Evolutionary conservation across 2,329 filamentous ascomycete species (phyloP).

Genomic region (Parascedosporium putredinis): DNA sequence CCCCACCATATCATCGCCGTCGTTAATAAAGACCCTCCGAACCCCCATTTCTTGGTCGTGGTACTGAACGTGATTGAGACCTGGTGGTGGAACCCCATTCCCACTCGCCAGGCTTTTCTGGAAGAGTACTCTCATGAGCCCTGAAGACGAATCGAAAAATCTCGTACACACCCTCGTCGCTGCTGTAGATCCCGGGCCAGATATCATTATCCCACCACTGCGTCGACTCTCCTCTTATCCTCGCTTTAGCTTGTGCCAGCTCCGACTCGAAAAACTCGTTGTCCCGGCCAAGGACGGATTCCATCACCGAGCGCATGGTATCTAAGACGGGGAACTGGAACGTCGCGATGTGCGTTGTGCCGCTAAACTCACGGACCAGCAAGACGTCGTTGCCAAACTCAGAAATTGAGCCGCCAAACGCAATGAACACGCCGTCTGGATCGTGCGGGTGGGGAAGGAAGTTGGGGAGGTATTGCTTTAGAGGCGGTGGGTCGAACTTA

Average conservation of each 20-base stretch:
- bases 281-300: background rate
- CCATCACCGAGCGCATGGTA: background rate
- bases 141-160: background rate
- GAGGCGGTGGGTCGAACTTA: too few relatives aligned
- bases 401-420: background rate
- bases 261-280: background rate
- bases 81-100: background rate
- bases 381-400: background rate
- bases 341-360: background rate
- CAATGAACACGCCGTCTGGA: background rate
- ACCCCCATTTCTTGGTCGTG: background rate
- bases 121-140: background rate
- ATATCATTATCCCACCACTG: background rate
- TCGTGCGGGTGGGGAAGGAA: conserved; percentile 1
- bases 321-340: background rate
- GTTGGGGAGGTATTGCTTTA: background rate
- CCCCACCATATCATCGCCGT: background rate
- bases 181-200: background rate
- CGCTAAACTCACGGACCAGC: background rate
- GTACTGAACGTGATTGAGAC: background rate
- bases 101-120: background rate
- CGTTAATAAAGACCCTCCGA: background rate
- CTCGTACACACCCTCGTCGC: background rate
- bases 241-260: background rate
- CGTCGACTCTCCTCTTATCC: background rate